Evolutionary conservation across 768 basidiomycete species (phyloP).

Genomic region (Dentipellis sp.): DNA sequence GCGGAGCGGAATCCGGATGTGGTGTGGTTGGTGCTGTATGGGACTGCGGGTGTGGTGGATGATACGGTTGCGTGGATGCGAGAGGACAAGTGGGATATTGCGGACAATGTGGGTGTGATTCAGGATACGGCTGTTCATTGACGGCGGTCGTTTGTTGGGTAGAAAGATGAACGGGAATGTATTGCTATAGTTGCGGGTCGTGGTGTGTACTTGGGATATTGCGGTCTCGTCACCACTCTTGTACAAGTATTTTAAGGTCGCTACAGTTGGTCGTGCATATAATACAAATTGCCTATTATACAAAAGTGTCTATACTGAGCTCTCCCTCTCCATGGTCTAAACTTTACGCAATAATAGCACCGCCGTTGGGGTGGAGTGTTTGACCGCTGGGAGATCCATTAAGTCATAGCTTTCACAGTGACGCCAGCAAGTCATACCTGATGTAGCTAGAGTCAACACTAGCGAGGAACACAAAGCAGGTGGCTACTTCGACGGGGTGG

Average conservation of each 20-base stretch:
- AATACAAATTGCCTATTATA: too few relatives aligned
- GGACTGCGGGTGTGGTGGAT: slow-evolving; percentile 37
- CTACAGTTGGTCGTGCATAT: too few relatives aligned
- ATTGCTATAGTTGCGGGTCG: too few relatives aligned
- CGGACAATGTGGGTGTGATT: slow-evolving; percentile 24
- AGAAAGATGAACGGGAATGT: too few relatives aligned
- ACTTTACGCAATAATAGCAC: neutral
- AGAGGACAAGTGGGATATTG: slow-evolving; percentile 57
- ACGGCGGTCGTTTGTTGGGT: too few relatives aligned
- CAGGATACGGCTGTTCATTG: too few relatives aligned
- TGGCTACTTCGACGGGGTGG: slow-evolving; percentile 42
- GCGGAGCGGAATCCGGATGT: slow-evolving; percentile 62
- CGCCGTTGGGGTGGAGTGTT: neutral
- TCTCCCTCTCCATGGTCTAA: too few relatives aligned
- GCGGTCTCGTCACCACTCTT: too few relatives aligned
- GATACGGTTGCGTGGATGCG: slow-evolving; percentile 40
- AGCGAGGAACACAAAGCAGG: slow-evolving; percentile 38
- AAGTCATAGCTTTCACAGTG: neutral
- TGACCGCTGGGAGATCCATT: neutral
- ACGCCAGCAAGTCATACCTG: slow-evolving; percentile 15
- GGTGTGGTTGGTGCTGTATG: slow-evolving; percentile 71
- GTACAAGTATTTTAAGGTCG: too few relatives aligned
- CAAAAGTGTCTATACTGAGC: too few relatives aligned
- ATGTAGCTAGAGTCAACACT: slow-evolving; percentile 39
- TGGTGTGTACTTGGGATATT: too few relatives aligned